Percentiles rank a stretch among this genome's conserved stretches.
These are phyloP conservation scores for Colletotrichum abscissum DNA, from an alignment of 2,329 filamentous ascomycete species.

Conservation along the genomic window DNA sequence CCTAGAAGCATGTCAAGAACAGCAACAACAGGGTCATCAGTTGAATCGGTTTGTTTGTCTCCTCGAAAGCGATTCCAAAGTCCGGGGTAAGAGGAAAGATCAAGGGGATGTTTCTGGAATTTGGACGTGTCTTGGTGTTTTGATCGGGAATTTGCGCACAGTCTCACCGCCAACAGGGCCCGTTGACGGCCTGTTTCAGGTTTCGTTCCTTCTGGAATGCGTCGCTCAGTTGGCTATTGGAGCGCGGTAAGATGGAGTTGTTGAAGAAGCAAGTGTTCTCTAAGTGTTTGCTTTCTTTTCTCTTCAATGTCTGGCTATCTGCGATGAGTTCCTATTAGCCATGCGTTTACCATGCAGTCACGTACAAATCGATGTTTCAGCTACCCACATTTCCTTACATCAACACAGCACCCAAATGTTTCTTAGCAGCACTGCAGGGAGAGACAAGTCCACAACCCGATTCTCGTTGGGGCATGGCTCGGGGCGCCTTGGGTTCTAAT, in stretches of 20 bases:
- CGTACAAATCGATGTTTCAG: neutral
- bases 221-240: neutral
- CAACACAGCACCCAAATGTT: neutral
- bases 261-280: conserved; percentile 11
- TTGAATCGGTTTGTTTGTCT: neutral
- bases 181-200: conserved; percentile 26
- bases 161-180: conserved; percentile 14
- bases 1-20: neutral
- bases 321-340: neutral
- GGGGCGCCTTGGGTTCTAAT: conserved; percentile 5
- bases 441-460: neutral
- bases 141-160: conserved; percentile 8
- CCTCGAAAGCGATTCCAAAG: neutral
- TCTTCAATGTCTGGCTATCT: neutral
- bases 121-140: neutral
- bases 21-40: neutral
- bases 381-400: neutral
- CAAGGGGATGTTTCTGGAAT: neutral
- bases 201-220: conserved; percentile 27
- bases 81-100: neutral
- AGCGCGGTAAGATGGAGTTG: neutral
- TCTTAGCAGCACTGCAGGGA: neutral
- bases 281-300: neutral
- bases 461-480: conserved; percentile 11
- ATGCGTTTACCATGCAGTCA: neutral